Evolutionary conservation across 2,329 filamentous ascomycete genomes (phyloP), one percentile per base, ranked within the genome.

Genomic region (Pseudogymnoascus pannorum): DNA sequence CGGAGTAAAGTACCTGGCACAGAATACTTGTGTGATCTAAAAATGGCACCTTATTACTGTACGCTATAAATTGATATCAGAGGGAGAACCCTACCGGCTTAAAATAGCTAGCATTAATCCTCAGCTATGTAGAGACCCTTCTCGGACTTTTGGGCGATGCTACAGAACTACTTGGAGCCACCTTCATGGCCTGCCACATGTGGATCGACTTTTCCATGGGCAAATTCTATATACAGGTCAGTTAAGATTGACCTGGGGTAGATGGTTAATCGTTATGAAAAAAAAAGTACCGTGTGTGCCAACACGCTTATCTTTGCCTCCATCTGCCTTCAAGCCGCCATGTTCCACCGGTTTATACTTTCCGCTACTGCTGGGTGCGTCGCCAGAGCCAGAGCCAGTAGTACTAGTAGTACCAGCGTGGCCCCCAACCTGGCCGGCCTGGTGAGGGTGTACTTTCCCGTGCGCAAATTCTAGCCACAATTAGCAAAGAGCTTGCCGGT

Each of bases 181-280:
- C 74, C 75, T 66, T 75, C 65, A 67, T 72, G 72, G 31, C 75
- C 75, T 60, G 75, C 75, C 66, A 76, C 70, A 42, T 68, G 65
- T 24, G 75, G 75, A 63, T 77, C 74, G 24, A 77, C 74, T 63
- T 76, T 74, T 63, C 75, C 74, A 16, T 73, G 71, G 60, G 74
- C 75, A 60, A 76, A 76, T 66, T 75, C 71, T 66, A 36, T 18
- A 18, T 11, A 26, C 26, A 31, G 4, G 26, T 54, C 26, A 54
- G 48, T 31, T 31, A 12, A 31, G 12, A 31, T 54, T 29, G 42
- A 31, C 6, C 26, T 31, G 48, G 31, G 31, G 16, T n/a, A 31
- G 9, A 31, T 54, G 11, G 26, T 12, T 18, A 31, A 12, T n/a
- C n/a, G n/a, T n/a, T n/a, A n/a, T n/a, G n/a, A n/a, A 11, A 7